Percentiles rank a stretch among this genome's conserved stretches.
These are phyloP conservation scores for Astrephomene gubernaculifera DNA, from an alignment of 139 green algal species.

Conservation along the genomic window DNA sequence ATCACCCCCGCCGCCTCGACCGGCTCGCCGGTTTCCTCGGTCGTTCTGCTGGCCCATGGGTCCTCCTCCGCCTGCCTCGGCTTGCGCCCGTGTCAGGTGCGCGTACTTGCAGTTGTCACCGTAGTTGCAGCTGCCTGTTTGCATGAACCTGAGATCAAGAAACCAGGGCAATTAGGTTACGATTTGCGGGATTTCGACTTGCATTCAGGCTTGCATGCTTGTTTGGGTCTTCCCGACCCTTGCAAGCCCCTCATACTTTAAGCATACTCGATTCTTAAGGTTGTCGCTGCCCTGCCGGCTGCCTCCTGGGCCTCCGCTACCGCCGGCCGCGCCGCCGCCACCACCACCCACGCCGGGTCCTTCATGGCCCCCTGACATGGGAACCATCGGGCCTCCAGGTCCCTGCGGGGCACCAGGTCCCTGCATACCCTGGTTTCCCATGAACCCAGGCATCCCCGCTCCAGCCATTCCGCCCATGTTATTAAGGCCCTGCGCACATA, in stretches of 20 bases:
- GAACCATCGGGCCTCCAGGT: neutral
- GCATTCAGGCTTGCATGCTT: no score
- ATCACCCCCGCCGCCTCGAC: neutral
- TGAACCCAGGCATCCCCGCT: conserved; percentile 13
- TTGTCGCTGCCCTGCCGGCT: neutral
- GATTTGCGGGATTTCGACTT: neutral
- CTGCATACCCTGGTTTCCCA: conserved; percentile 10
- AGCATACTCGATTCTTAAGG: neutral
- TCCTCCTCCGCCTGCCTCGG: neutral
- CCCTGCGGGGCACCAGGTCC: neutral
- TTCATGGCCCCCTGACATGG: neutral
- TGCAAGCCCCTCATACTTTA: neutral
- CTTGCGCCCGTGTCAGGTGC: conserved; percentile 10
- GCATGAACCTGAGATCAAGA: conserved; percentile 31
- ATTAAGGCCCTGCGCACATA: conserved; percentile 7
- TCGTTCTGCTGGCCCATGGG: neutral
- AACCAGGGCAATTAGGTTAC: no score
- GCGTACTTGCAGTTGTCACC: conserved; percentile 60
- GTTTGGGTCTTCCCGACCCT: no score
- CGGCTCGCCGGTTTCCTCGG: neutral
- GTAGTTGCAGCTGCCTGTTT: conserved; percentile 15
- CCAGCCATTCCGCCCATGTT: conserved; percentile 26
- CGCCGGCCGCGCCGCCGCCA: neutral
- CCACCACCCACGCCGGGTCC: neutral
- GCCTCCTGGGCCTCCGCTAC: neutral